These are phyloP conservation scores for Exophiala lecanii-corni DNA, from an alignment of 2,329 filamentous ascomycete species.

Conservation along the genomic window DNA sequence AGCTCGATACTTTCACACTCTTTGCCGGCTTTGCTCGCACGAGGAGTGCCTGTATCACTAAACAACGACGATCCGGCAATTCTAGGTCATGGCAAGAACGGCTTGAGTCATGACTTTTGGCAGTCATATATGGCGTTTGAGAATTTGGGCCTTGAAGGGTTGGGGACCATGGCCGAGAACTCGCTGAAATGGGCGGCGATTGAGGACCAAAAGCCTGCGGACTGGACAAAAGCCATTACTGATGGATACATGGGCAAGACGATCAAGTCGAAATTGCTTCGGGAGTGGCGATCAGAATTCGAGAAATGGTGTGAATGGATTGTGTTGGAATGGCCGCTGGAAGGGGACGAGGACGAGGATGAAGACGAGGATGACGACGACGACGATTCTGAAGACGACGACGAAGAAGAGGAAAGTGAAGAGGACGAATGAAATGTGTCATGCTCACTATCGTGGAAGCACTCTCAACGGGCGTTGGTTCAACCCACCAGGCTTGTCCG, in stretches of 20 bases:
- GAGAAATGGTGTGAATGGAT: constrained; percentile 91
- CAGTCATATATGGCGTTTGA: constrained; percentile 88
- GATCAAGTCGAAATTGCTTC: constrained; percentile 65
- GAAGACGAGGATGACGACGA: constrained; percentile 24
- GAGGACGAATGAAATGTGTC: background rate
- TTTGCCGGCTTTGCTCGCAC: constrained; percentile 75
- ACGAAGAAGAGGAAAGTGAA: constrained; percentile 17
- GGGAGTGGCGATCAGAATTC: constrained; percentile 76
- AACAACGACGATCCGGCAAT: constrained; percentile 91
- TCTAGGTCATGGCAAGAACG: constrained; percentile 73
- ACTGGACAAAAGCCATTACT: constrained; percentile 69
- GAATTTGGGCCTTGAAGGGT: constrained; percentile 79
- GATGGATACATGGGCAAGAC: constrained; percentile 69
- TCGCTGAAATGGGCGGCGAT: constrained; percentile 86
- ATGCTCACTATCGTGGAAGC: no score
- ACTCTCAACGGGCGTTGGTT: no score
- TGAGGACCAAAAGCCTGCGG: constrained; percentile 67
- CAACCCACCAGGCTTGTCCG: no score
- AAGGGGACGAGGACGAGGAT: constrained; percentile 40
- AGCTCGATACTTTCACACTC: constrained; percentile 73
- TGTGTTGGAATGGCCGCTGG: constrained; percentile 66
- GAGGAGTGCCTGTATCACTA: constrained; percentile 77
- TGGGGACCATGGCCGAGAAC: constrained; percentile 86
- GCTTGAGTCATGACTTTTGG: constrained; percentile 92
- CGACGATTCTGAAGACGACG: constrained; percentile 22